phyloP scores from a whole-genome alignment of 441 rosid genomes.

The Euphorbia corollata region DNA sequence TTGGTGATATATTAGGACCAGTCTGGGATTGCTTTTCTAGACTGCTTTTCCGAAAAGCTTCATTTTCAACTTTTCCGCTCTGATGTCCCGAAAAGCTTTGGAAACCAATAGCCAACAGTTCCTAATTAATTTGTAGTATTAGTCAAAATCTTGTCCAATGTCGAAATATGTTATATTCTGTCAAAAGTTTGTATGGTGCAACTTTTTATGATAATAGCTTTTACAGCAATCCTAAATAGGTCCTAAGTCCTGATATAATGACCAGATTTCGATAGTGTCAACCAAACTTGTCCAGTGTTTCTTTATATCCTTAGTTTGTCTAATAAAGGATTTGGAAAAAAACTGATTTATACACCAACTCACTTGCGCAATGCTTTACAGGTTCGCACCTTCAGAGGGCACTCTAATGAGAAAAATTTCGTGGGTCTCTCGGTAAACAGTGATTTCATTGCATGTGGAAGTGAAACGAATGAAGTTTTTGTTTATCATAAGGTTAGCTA shows the following conservation, averaged over 20 bases:
- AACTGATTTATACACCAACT: neutral
- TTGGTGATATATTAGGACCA: no score
- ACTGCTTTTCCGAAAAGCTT: no score
- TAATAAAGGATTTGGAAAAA: neutral
- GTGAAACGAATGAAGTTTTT: constrained; percentile 92
- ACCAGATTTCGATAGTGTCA: neutral
- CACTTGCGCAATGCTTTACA: constrained; percentile 26
- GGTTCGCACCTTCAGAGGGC: constrained; percentile 88
- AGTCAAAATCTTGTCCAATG: no score
- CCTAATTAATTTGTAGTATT: no score
- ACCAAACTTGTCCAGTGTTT: neutral
- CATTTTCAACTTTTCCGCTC: no score
- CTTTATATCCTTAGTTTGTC: neutral
- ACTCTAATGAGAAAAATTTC: constrained; percentile 91
- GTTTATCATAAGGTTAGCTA: constrained; percentile 85
- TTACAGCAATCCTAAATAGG: no score
- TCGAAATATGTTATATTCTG: no score
- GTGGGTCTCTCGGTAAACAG: constrained; percentile 89
- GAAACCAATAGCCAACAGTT: no score
- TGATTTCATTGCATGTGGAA: constrained; percentile 87
- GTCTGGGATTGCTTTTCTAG: no score
- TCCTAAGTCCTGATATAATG: neutral
- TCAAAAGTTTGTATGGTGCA: no score
- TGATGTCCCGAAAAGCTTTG: no score
- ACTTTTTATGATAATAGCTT: no score